These are phyloP conservation scores for Rhynchosporium agropyri DNA, from an alignment of 2,329 filamentous ascomycete species.

Conservation along the genomic window DNA sequence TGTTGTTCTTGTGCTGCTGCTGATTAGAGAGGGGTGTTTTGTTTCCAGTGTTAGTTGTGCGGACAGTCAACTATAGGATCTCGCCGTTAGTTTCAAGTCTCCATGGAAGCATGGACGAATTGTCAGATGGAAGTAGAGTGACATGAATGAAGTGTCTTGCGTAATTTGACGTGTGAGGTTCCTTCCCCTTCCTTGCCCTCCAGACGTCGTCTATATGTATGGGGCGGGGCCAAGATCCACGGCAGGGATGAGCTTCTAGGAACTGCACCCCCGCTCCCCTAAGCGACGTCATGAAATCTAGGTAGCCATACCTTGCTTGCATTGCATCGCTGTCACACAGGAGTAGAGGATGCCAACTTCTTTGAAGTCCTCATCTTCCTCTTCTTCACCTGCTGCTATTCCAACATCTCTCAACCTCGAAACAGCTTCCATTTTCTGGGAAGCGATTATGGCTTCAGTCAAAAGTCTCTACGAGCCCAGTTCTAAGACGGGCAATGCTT, in stretches of 20 bases:
- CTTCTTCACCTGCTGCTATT: slow-evolving; percentile 17
- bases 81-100: neutral
- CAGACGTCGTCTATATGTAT: neutral
- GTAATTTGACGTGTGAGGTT: neutral
- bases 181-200: neutral
- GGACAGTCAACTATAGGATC: neutral
- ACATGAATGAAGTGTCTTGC: neutral
- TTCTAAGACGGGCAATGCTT: slow-evolving; percentile 29
- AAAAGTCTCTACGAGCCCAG: slow-evolving; percentile 36
- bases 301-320: slow-evolving; percentile 2
- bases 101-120: neutral
- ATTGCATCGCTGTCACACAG: slow-evolving; percentile 7
- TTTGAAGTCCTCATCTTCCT: neutral
- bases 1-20: neutral
- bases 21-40: neutral
- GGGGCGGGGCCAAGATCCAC: slow-evolving; percentile 12
- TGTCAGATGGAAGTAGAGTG: neutral
- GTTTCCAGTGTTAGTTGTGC: slow-evolving; percentile 2
- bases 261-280: neutral
- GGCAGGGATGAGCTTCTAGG: slow-evolving; percentile 26
- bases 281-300: slow-evolving; percentile 27
- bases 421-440: slow-evolving; percentile 18
- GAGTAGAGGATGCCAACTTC: slow-evolving; percentile 27
- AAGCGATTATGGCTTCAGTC: slow-evolving; percentile 35
- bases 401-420: slow-evolving; percentile 19